A percentile compares a stretch with the other conserved stretches of the same genome.
Conservation (phyloP, 192 early-diverging fungal genomes). For the Mortierella claussenii region DNA sequence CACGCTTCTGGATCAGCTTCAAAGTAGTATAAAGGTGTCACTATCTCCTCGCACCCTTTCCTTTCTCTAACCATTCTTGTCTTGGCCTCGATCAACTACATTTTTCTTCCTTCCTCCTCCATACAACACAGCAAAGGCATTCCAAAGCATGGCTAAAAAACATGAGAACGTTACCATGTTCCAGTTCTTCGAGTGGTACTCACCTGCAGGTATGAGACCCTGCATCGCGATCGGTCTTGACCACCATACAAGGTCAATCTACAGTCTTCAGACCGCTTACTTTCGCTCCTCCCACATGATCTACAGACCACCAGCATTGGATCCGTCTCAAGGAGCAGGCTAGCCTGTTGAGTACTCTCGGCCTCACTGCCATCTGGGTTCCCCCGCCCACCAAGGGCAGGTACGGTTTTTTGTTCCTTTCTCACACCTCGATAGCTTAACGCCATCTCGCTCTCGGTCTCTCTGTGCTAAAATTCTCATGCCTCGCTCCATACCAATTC, state of each 20-base stretch:
- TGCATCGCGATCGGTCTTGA: no score
- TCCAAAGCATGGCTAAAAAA: neutral
- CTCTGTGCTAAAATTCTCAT: neutral
- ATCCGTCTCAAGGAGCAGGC: conserved; percentile 55
- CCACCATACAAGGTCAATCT: no score
- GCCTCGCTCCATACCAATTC: neutral
- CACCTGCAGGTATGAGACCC: neutral
- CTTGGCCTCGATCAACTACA: no score
- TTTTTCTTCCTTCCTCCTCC: no score
- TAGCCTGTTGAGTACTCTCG: conserved; percentile 43
- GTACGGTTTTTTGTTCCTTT: conserved; percentile 8
- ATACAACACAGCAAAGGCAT: neutral
- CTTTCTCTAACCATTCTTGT: no score
- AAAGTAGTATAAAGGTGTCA: no score
- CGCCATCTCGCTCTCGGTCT: no score
- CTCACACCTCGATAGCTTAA: no score
- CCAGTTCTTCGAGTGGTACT: conserved; percentile 39
- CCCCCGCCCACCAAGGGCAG: conserved; percentile 60
- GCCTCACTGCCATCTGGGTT: conserved; percentile 60
- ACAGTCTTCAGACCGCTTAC: no score
- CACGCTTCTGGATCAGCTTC: no score
- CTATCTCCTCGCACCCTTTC: no score
- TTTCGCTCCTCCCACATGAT: no score
- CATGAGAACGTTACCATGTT: conserved; percentile 33
- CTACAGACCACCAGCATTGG: conserved; percentile 30